Conservation (phyloP, 2,329 filamentous ascomycete genomes). For the Fusarium decemcellulare region DNA sequence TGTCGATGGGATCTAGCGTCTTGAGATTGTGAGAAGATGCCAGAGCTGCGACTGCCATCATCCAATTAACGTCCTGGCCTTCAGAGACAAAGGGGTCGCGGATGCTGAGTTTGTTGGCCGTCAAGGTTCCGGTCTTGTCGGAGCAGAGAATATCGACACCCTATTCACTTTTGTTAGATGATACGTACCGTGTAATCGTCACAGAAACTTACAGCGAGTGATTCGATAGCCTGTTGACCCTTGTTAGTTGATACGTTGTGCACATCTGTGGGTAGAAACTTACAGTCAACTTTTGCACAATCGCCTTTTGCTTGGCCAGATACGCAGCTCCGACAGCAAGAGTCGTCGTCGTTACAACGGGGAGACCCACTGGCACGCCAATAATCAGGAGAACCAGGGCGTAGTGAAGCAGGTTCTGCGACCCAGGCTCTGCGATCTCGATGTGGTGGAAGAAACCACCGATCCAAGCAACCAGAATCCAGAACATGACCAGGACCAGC, state of each 20-base stretch:
- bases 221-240: too few relatives aligned
- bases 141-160: conserved; percentile 34
- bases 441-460: conserved; percentile 35
- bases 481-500: conserved; percentile 31
- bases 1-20: conserved; percentile 25
- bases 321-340: conserved; percentile 33
- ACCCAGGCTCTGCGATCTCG: conserved; percentile 15
- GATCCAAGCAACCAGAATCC: conserved; percentile 29
- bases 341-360: conserved; percentile 32
- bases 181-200: not conserved
- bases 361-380: conserved; percentile 32
- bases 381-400: conserved; percentile 33
- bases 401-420: conserved; percentile 32
- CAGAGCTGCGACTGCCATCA: conserved; percentile 35
- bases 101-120: conserved; percentile 28
- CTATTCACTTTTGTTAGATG: not conserved
- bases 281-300: conserved; percentile 27
- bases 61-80: conserved; percentile 33
- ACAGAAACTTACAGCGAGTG: not conserved
- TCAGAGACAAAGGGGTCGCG: conserved; percentile 30
- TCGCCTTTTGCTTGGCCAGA: conserved; percentile 28
- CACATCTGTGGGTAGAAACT: not conserved
- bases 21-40: conserved; percentile 20
- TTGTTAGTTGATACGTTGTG: not conserved
- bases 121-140: conserved; percentile 29